These are phyloP conservation scores for Tricholoma matsutake DNA, from an alignment of 768 basidiomycete species.

Conservation along the genomic window DNA sequence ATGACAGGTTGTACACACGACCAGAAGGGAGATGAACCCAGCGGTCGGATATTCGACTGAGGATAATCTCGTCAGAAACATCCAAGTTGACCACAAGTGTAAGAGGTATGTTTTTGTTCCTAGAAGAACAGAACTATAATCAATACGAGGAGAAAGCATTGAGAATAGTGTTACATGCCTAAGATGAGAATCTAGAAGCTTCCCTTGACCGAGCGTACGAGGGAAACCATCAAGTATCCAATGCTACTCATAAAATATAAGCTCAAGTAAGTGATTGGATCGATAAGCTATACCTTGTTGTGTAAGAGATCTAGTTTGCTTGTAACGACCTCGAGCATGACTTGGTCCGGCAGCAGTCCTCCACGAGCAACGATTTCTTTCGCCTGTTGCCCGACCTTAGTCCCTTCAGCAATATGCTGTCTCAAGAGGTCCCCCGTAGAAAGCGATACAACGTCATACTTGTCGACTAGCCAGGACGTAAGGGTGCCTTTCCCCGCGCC, in stretches of 20 bases:
- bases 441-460: conserved; percentile 74
- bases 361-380: conserved; percentile 79
- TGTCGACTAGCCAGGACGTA: conserved; percentile 67
- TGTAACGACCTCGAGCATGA: conserved; percentile 76
- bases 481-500: conserved; percentile 87
- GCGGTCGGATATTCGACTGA: conserved; percentile 84
- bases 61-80: conserved; percentile 84
- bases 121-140: conserved; percentile 23
- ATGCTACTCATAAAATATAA: conserved; percentile 43
- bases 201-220: conserved; percentile 80
- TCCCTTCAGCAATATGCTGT: conserved; percentile 77
- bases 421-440: conserved; percentile 86
- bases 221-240: conserved; percentile 96
- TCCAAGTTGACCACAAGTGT: conserved; percentile 84
- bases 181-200: conserved; percentile 73
- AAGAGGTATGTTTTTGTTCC: conserved; percentile 61
- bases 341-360: conserved; percentile 71
- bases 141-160: neutral
- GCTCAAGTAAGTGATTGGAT: neutral
- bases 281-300: conserved; percentile 51
- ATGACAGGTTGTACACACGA: conserved; percentile 85
- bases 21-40: conserved; percentile 89
- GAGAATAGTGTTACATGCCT: conserved; percentile 40
- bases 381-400: conserved; percentile 68
- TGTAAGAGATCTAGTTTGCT: conserved; percentile 64